Evolutionary conservation across 1,284 basidiomycete genomes (phyloP), one percentile per base, ranked within the genome.

Genomic region (Rhodotorula sp.): DNA sequence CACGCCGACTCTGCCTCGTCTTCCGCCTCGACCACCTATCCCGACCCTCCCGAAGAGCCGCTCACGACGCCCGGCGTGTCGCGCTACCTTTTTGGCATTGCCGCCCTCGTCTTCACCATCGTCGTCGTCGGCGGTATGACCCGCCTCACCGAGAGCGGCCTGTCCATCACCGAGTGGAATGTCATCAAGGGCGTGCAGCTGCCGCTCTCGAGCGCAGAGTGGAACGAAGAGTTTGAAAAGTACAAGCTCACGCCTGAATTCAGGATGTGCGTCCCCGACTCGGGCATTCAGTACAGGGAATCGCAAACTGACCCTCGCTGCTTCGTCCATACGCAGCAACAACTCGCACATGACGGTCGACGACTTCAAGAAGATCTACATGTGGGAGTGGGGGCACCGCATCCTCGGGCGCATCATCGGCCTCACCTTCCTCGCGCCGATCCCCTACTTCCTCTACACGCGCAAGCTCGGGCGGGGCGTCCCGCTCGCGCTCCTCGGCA

Each of bases 381-480:
- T 91, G 84, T 97, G 96, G 97, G 97, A 99, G 86, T 99, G 95
- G 93, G 88, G 88, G 4, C 97, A 99, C 82, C 91, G 97, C 55
- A 85, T 97, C 64, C 88, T 98, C 61, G 97, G 97, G 23, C 90
- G 97, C 67, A 81, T 95, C 71, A 91, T 98, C 73, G 97, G 97
- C 64, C 77, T 86, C 66, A 82, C 81, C 19, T 83, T 83, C 68
- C 75, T 82, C 56, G 68, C 64, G 90, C 95, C 53, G 84, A 93
- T 68, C 83, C 87, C 67, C 92, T 95, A 85, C 95, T 95, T 82
- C 84, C 87, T 67, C 71, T 87, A 58, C 87, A 88, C 62, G 88
- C 87, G 79, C 86, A 87, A 74, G 88, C 67, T 80, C 55, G 72
- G 74, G 19, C 73, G 60, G 21, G 66, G 70, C 42, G 70, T 70